phyloP scores from a whole-genome alignment of 169 alveolate species.

The Perkinsus marinus region DNA sequence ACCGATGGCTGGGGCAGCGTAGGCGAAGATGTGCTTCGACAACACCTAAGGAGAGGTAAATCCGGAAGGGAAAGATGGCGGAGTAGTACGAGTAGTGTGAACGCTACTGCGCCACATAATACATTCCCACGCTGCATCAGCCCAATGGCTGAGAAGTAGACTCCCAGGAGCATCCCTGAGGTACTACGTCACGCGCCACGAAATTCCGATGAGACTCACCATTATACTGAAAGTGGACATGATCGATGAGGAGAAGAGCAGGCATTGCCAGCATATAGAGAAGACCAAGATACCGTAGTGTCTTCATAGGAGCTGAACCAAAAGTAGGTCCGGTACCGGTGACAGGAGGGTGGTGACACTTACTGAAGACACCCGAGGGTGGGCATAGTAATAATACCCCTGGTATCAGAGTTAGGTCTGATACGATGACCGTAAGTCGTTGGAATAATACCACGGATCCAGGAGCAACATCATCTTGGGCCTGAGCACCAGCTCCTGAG shows the following conservation, averaged over 20 bases:
- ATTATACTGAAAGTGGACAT: conserved; percentile 42
- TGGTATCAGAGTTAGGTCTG: conserved; percentile 22
- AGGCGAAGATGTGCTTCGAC: conserved; percentile 32
- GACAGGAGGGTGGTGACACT: neutral
- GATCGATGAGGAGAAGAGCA: conserved; percentile 56
- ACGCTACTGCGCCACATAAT: neutral
- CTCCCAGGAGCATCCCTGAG: conserved; percentile 45
- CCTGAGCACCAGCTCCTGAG: conserved; percentile 8
- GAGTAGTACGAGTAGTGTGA: neutral
- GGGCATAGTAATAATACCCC: neutral
- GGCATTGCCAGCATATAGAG: conserved; percentile 5
- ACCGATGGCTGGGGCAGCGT: conserved; percentile 39
- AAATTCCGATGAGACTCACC: neutral
- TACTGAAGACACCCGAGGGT: neutral
- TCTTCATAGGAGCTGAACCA: neutral
- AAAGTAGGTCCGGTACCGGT: neutral
- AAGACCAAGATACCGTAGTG: neutral
- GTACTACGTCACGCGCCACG: neutral
- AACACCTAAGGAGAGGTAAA: neutral
- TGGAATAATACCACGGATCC: conserved; percentile 32
- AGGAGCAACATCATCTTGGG: neutral
- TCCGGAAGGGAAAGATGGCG: neutral
- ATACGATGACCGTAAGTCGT: conserved; percentile 45
- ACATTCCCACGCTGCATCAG: neutral
- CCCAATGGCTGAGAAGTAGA: conserved; percentile 25